Conservation (phyloP, 345 rosid genomes). For the Acer yangbiense region DNA sequence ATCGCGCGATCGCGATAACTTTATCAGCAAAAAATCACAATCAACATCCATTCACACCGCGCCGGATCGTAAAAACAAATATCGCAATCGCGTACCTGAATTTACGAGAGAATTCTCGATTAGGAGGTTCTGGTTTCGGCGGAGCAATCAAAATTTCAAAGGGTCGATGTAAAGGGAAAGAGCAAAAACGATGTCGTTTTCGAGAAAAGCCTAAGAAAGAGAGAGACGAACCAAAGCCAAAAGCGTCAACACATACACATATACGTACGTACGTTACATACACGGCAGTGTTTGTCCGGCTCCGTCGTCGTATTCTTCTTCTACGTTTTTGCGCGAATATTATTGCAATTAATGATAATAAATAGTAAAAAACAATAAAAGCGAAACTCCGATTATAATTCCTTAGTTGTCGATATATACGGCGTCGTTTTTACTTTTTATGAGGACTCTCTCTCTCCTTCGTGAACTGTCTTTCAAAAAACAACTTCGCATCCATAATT, state of each 20-base stretch:
- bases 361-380: neutral
- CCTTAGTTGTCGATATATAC: neutral
- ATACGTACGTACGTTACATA: too few relatives aligned
- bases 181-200: slow-evolving; percentile 13
- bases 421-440: neutral
- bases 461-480: too few relatives aligned
- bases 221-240: slow-evolving; percentile 1
- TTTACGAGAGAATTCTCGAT: neutral
- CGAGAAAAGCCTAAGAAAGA: neutral
- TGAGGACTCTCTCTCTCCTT: too few relatives aligned
- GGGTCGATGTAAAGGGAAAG: neutral
- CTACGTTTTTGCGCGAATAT: neutral
- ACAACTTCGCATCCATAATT: too few relatives aligned
- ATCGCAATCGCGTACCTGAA: neutral
- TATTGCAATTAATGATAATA: neutral
- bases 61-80: neutral
- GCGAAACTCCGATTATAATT: neutral
- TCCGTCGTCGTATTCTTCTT: slow-evolving; percentile 27
- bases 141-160: neutral
- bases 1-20: neutral
- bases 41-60: neutral
- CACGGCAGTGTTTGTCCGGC: slow-evolving; percentile 23
- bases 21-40: neutral
- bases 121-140: neutral
- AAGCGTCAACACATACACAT: neutral